phyloP scores from a whole-genome alignment of 2,329 filamentous ascomycete genomes.

The Apiospora malaysiana region DNA sequence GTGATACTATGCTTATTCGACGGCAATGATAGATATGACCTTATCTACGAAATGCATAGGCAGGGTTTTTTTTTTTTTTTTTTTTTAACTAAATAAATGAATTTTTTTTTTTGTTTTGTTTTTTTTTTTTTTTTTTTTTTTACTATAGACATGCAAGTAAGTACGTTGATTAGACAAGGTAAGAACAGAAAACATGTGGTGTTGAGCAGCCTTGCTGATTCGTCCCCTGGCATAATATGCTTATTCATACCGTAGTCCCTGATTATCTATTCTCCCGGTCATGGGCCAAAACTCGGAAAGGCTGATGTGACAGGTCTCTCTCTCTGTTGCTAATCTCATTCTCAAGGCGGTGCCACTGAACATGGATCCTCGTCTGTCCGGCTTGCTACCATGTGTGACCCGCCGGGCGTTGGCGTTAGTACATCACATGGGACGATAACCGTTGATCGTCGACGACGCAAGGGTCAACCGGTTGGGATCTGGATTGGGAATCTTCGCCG shows the following conservation, averaged over 20 bases:
- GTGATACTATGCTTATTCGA: not conserved
- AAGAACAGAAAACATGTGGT: not conserved
- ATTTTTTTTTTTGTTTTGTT: too few relatives aligned
- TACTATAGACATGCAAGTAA: not conserved
- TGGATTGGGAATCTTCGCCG: conserved; percentile 19
- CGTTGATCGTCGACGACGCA: conserved; percentile 2
- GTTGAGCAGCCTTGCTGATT: not conserved
- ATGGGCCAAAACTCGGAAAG: not conserved
- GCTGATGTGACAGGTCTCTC: not conserved
- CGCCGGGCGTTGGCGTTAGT: conserved; percentile 3
- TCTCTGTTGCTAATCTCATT: not conserved
- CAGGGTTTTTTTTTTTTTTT: too few relatives aligned
- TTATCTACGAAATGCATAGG: not conserved
- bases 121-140: too few relatives aligned
- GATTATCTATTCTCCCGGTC: not conserved
- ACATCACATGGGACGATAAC: conserved; percentile 15
- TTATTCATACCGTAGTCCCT: not conserved
- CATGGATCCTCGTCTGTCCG: conserved; percentile 2
- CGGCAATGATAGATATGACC: not conserved
- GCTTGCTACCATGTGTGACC: conserved; percentile 13
- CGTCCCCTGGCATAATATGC: not conserved
- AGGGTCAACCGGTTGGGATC: conserved; percentile 9
- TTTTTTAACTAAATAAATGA: too few relatives aligned
- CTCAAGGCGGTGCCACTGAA: not conserved
- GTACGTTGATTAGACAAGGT: not conserved